Percentiles rank a stretch among this genome's conserved stretches.
These are phyloP conservation scores for Aspergillus versicolor DNA, from an alignment of 2,329 filamentous ascomycete species.

Conservation along the genomic window DNA sequence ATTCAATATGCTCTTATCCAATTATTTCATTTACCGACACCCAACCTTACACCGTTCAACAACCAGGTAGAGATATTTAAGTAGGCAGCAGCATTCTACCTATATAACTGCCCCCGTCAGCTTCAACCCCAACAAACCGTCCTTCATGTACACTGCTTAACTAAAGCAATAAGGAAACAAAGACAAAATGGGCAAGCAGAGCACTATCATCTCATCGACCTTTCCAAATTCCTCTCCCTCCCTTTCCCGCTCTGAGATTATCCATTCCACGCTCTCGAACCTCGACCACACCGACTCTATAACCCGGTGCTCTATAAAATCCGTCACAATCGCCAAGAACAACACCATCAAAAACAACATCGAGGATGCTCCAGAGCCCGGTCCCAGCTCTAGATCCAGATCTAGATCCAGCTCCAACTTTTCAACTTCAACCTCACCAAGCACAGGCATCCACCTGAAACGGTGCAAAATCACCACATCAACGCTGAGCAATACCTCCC, in stretches of 20 bases:
- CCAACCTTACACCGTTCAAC: no score
- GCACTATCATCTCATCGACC: not conserved
- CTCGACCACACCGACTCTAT: conserved; percentile 14
- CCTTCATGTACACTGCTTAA: not conserved
- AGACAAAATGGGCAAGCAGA: conserved; percentile 1
- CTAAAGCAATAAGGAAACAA: not conserved
- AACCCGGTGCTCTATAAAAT: not conserved
- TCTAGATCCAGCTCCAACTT: not conserved
- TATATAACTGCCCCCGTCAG: not conserved
- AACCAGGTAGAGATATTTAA: not conserved
- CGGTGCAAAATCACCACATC: conserved; percentile 19
- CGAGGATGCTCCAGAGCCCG: no score
- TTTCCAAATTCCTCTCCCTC: conserved; percentile 10
- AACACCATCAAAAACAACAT: not conserved
- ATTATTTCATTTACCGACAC: no score
- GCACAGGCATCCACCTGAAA: conserved; percentile 10
- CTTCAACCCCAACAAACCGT: not conserved
- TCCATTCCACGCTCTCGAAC: conserved; percentile 12
- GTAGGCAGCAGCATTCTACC: conserved; percentile 11
- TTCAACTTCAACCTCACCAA: not conserved
- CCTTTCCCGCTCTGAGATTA: conserved; percentile 13
- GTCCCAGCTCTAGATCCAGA: not conserved
- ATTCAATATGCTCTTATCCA: no score
- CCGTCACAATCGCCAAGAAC: not conserved
- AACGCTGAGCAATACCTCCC: conserved; percentile 14